These are phyloP conservation scores for Suillus ampliporus DNA, from an alignment of 768 basidiomycete species.

Conservation along the genomic window DNA sequence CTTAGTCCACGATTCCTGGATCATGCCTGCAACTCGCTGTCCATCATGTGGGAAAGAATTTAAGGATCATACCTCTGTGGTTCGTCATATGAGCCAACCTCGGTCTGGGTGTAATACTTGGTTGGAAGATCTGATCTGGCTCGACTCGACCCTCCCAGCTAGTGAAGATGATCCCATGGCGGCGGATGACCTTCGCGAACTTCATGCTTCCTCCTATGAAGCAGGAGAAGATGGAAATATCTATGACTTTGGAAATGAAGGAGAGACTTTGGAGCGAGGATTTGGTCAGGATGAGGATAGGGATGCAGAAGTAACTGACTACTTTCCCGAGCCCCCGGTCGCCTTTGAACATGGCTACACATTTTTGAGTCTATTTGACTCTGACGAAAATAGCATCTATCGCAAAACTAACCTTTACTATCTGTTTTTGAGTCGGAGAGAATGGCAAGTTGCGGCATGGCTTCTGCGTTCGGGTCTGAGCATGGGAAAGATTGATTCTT, in stretches of 20 bases:
- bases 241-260: neutral
- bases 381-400: neutral
- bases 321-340: neutral
- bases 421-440: slow-evolving; percentile 3
- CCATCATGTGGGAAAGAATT: too few species aligned
- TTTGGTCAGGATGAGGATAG: neutral
- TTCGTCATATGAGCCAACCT: too few species aligned
- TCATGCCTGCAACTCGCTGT: too few species aligned
- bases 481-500: slow-evolving; percentile 34
- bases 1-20: too few species aligned
- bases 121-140: neutral
- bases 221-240: neutral
- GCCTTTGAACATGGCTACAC: neutral
- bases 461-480: slow-evolving; percentile 34
- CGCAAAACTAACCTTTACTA: neutral
- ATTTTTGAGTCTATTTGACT: neutral
- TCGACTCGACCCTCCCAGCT: neutral
- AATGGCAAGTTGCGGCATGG: slow-evolving; percentile 40
- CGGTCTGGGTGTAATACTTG: neutral
- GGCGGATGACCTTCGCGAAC: neutral
- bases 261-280: neutral
- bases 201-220: neutral
- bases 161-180: neutral
- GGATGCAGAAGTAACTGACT: neutral
- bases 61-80: too few species aligned